These are phyloP conservation scores for Yarrowia keelungensis DNA, from an alignment of 805 yeast species.

Conservation along the genomic window DNA sequence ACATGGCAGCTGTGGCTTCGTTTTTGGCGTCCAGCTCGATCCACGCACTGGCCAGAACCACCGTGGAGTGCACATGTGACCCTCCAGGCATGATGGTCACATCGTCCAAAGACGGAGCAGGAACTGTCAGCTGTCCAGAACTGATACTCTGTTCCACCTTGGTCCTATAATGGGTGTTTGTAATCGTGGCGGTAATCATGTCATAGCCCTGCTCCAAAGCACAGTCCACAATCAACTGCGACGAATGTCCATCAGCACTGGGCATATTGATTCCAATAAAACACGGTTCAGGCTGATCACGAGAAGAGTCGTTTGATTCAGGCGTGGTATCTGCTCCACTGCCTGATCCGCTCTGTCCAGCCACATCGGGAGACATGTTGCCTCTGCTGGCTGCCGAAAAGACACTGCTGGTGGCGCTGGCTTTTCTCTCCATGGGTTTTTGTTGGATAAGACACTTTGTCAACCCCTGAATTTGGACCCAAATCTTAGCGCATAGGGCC, in stretches of 20 bases:
- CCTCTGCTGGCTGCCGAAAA: slow-evolving; percentile 8
- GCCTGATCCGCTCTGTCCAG: background rate
- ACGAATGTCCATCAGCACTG: slow-evolving; percentile 46
- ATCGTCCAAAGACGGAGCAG: slow-evolving; percentile 54
- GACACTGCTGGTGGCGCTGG: slow-evolving; percentile 21
- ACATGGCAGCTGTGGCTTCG: slow-evolving; percentile 58
- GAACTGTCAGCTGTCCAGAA: slow-evolving; percentile 46
- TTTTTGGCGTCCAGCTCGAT: slow-evolving; percentile 68
- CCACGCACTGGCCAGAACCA: slow-evolving; percentile 72
- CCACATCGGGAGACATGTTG: slow-evolving; percentile 1
- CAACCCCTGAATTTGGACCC: slow-evolving; percentile 13
- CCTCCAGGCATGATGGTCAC: slow-evolving; percentile 55
- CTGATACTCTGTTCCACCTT: slow-evolving; percentile 25
- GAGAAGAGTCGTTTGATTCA: background rate
- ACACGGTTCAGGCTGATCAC: slow-evolving; percentile 16
- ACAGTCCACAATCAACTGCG: slow-evolving; percentile 46
- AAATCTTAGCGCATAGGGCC: background rate
- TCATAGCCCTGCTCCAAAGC: slow-evolving; percentile 58
- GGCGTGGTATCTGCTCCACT: slow-evolving; percentile 21
- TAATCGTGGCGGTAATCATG: slow-evolving; percentile 60
- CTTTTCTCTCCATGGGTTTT: slow-evolving; percentile 20
- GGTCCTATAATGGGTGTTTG: slow-evolving; percentile 53
- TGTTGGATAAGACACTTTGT: background rate
- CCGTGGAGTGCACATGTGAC: slow-evolving; percentile 52
- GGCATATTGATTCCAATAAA: slow-evolving; percentile 51